phyloP scores from a whole-genome alignment of 306 rosid species.

The Medicago lupulina region DNA sequence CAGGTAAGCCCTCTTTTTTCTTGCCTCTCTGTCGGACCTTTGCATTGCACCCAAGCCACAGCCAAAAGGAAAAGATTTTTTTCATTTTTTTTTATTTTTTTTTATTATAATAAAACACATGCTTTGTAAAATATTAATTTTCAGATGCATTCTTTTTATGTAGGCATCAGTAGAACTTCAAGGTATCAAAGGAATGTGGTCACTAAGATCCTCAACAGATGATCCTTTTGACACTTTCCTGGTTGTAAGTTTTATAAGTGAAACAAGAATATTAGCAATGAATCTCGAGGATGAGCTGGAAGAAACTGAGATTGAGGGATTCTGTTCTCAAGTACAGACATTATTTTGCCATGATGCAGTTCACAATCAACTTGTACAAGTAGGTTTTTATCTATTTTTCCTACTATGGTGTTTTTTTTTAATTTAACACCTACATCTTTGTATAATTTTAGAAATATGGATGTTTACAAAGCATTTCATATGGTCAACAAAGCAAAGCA shows the following conservation, averaged over 20 bases:
- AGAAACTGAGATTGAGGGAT: slow-evolving; percentile 98
- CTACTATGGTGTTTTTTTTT: slow-evolving; percentile 28
- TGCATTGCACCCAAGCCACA: background rate
- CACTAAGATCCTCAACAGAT: slow-evolving; percentile 88
- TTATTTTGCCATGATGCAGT: slow-evolving; percentile 96
- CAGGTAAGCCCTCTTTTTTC: slow-evolving; percentile 64
- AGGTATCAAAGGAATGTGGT: slow-evolving; percentile 99
- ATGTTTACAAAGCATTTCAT: background rate
- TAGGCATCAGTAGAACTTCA: slow-evolving; percentile 99
- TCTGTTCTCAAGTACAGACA: slow-evolving; percentile 89
- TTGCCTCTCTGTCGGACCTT: background rate
- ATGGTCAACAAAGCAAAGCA: background rate
- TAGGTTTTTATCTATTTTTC: slow-evolving; percentile 47
- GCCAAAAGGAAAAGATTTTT: background rate
- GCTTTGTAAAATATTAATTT: slow-evolving; percentile 34
- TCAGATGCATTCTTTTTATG: slow-evolving; percentile 37
- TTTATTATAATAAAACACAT: background rate
- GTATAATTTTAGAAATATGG: slow-evolving; percentile 16
- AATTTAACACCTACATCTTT: slow-evolving; percentile 23
- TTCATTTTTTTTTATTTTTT: too few relatives aligned
- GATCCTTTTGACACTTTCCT: slow-evolving; percentile 91
- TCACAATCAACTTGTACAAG: slow-evolving; percentile 94
- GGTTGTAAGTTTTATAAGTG: slow-evolving; percentile 94
- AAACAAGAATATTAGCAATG: slow-evolving; percentile 97
- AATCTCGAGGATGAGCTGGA: slow-evolving; percentile 93